A percentile compares a stretch with the other conserved stretches of the same genome.
Evolutionary conservation across 1,139 yeast species (phyloP).

Genomic region (Pichia sp.): DNA sequence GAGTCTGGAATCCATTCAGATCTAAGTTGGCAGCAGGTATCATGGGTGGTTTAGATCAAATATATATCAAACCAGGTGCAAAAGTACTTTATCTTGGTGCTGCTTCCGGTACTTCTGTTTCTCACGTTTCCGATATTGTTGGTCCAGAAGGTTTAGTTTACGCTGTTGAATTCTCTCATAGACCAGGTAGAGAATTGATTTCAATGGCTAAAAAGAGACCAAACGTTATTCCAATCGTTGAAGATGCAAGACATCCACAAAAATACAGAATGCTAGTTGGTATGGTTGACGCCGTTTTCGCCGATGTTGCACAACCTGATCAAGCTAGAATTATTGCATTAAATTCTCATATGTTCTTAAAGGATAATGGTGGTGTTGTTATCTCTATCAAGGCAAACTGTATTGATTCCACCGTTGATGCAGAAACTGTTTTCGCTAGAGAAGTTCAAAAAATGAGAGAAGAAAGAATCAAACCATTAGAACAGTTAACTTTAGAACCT

Average conservation of each 20-base stretch:
- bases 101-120: conserved; percentile 98
- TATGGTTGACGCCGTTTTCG: conserved; percentile 97
- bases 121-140: conserved; percentile 96
- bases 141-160: conserved; percentile 99
- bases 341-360: conserved; percentile 94
- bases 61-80: conserved; percentile 96
- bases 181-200: conserved; percentile 98
- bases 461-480: conserved; percentile 96
- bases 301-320: conserved; percentile 99
- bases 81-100: conserved; percentile 98
- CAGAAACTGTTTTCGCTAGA: conserved; percentile 98
- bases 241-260: conserved; percentile 99
- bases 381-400: conserved; percentile 99
- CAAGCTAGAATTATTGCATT: conserved; percentile 99
- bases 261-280: conserved; percentile 98
- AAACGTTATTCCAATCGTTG: conserved; percentile 95
- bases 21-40: conserved; percentile 99
- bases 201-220: conserved; percentile 99
- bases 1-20: conserved; percentile 99
- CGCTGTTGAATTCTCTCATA: conserved; percentile 98
- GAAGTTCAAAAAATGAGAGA: conserved; percentile 98
- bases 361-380: conserved; percentile 97
- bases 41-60: conserved; percentile 98
- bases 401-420: conserved; percentile 98
- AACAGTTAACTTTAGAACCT: conserved; percentile 97